phyloP scores from a whole-genome alignment of 2,329 filamentous ascomycete species.

The Colletotrichum sp. region DNA sequence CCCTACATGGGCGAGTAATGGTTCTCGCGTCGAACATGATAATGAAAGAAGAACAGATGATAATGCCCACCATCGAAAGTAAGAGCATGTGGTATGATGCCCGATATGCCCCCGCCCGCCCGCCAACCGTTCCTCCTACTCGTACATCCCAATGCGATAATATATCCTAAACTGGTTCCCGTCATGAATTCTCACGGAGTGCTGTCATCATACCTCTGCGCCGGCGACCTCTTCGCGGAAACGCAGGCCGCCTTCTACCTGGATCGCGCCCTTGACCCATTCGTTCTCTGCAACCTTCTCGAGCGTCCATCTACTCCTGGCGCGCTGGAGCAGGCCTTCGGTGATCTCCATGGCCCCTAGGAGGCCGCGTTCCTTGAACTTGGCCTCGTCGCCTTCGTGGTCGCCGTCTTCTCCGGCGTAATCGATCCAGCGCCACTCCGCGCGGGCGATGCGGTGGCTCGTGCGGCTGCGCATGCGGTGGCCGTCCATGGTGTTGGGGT shows the following conservation, averaged over 20 bases:
- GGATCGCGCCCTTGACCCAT: conserved; percentile 80
- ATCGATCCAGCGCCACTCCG: conserved; percentile 94
- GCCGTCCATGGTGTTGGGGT: conserved; percentile 79
- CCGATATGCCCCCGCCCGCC: not conserved
- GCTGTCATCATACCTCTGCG: conserved; percentile 48
- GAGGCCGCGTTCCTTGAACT: conserved; percentile 68
- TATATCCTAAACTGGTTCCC: not conserved
- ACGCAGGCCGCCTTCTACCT: conserved; percentile 65
- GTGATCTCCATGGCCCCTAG: conserved; percentile 81
- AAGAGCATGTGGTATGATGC: not conserved
- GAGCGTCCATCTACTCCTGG: conserved; percentile 77
- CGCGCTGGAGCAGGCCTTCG: conserved; percentile 83
- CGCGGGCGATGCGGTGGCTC: conserved; percentile 91
- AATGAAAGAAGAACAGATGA: conserved; percentile 17
- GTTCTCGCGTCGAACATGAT: conserved; percentile 10
- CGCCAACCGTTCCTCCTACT: not conserved
- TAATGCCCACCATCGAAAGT: not conserved
- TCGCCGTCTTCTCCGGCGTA: conserved; percentile 86
- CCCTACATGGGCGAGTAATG: not conserved
- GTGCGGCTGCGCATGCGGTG: conserved; percentile 80
- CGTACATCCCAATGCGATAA: conserved; percentile 2
- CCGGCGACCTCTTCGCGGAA: conserved; percentile 66
- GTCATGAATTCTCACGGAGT: not conserved
- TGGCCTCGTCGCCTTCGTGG: conserved; percentile 71
- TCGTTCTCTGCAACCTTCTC: conserved; percentile 72